A percentile compares a stretch with the other conserved stretches of the same genome.
phyloP scores from a whole-genome alignment of 179 eudicot genomes.

The Amaranthus tricolor region DNA sequence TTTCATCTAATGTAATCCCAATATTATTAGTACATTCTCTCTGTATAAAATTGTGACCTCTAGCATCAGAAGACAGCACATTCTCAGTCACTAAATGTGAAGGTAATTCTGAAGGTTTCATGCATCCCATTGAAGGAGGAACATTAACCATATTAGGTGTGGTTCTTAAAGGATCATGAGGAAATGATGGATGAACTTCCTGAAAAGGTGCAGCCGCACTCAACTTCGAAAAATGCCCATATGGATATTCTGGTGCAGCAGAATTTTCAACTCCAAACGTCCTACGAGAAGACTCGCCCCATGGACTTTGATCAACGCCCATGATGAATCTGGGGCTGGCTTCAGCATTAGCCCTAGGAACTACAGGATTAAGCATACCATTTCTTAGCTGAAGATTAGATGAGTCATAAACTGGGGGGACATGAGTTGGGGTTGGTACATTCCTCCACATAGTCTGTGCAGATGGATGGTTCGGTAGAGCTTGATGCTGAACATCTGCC shows the following conservation, averaged over 20 bases:
- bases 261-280: constrained; percentile 47
- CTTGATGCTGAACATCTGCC: constrained; percentile 49
- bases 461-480: constrained; percentile 50
- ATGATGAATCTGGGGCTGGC: constrained; percentile 50
- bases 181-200: constrained; percentile 36
- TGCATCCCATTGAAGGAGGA: constrained; percentile 29
- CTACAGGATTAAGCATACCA: constrained; percentile 43
- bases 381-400: constrained; percentile 50
- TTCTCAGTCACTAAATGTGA: constrained; percentile 26
- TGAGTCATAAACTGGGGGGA: constrained; percentile 45
- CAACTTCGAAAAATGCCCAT: constrained; percentile 38
- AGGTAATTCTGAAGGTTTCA: constrained; percentile 30
- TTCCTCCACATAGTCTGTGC: constrained; percentile 57
- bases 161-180: constrained; percentile 37
- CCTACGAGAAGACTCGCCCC: constrained; percentile 59
- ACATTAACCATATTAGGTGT: constrained; percentile 30
- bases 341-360: constrained; percentile 50
- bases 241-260: constrained; percentile 45
- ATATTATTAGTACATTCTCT: constrained; percentile 27
- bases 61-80: constrained; percentile 26
- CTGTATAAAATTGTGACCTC: constrained; percentile 27
- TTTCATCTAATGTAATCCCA: constrained; percentile 39
- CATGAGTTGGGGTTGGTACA: constrained; percentile 43
- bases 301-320: constrained; percentile 65
- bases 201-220: constrained; percentile 29